A percentile compares a stretch with the other conserved stretches of the same genome.
Conservation (phyloP, 495 filamentous ascomycete genomes). For the Neurospora hispaniola region DNA sequence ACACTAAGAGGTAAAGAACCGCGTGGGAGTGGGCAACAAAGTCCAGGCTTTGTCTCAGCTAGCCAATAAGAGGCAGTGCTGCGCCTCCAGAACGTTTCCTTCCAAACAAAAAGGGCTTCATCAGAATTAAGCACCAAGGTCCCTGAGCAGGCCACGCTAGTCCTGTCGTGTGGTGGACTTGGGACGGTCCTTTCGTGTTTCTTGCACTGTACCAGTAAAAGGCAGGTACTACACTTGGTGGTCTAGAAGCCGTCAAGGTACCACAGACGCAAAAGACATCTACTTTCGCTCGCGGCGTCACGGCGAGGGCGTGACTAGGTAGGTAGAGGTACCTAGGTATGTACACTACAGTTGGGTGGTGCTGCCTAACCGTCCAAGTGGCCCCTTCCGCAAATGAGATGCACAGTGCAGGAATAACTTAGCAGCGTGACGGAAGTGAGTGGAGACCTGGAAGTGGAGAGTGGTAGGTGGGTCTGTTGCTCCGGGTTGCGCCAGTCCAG, state of each 20-base stretch:
- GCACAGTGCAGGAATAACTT: not conserved
- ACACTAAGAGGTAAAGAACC: not conserved
- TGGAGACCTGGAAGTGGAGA: not conserved
- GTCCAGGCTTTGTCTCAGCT: constrained; percentile 7
- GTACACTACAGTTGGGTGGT: not conserved
- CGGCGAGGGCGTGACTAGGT: not conserved
- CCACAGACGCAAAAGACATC: not conserved
- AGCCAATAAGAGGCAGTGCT: constrained; percentile 16
- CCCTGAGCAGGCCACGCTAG: constrained; percentile 5
- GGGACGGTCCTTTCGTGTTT: constrained; percentile 2
- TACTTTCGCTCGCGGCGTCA: not conserved
- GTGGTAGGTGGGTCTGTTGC: too few species aligned
- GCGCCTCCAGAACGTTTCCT: constrained; percentile 21
- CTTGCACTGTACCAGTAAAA: not conserved
- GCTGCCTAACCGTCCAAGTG: constrained; percentile 12
- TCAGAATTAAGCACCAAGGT: constrained; percentile 1
- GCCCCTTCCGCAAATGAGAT: constrained; percentile 23
- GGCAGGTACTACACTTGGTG: not conserved
- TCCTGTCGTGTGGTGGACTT: not conserved
- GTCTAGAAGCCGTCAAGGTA: not conserved
- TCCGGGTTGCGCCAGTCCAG: not conserved
- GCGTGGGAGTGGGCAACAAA: not conserved
- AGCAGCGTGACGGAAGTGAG: constrained; percentile 4
- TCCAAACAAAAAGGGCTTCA: constrained; percentile 9
- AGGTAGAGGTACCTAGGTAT: not conserved